A percentile compares a stretch with the other conserved stretches of the same genome.
Conservation (phyloP, 495 filamentous ascomycete genomes). For the Penicillium macrosclerotiorum region DNA sequence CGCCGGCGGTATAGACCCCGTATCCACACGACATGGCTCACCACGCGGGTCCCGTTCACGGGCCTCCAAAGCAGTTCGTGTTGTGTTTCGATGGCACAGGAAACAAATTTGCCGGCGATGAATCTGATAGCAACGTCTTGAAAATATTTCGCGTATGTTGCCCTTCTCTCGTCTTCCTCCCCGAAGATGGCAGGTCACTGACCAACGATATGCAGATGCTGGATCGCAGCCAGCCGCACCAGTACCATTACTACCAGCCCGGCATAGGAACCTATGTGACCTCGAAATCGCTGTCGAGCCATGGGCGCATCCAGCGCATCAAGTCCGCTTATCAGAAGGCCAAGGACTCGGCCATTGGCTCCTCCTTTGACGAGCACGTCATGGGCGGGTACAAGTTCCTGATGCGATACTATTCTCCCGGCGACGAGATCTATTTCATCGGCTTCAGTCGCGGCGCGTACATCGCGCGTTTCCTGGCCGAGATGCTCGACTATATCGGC, state of each 20-base stretch:
- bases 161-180: neutral
- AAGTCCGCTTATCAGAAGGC: slow-evolving; percentile 78
- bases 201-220: slow-evolving; percentile 45
- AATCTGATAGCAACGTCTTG: slow-evolving; percentile 82
- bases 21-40: slow-evolving; percentile 11
- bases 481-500: slow-evolving; percentile 84
- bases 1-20: neutral
- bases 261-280: slow-evolving; percentile 84
- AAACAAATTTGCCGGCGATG: slow-evolving; percentile 80
- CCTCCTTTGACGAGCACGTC: slow-evolving; percentile 80
- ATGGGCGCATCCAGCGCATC: slow-evolving; percentile 59
- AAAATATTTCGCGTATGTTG: slow-evolving; percentile 68
- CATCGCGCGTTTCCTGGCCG: slow-evolving; percentile 79
- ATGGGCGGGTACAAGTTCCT: slow-evolving; percentile 85
- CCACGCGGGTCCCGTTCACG: slow-evolving; percentile 2
- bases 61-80: slow-evolving; percentile 56
- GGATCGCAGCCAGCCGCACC: slow-evolving; percentile 51
- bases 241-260: slow-evolving; percentile 51
- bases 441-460: slow-evolving; percentile 88
- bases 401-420: slow-evolving; percentile 79
- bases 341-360: slow-evolving; percentile 81
- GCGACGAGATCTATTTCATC: slow-evolving; percentile 79
- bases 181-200: too few relatives aligned
- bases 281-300: slow-evolving; percentile 64
- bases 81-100: slow-evolving; percentile 90